Evolutionary conservation across 2,329 filamentous ascomycete genomes (phyloP).

Genomic region (Trichoderma gracile): DNA sequence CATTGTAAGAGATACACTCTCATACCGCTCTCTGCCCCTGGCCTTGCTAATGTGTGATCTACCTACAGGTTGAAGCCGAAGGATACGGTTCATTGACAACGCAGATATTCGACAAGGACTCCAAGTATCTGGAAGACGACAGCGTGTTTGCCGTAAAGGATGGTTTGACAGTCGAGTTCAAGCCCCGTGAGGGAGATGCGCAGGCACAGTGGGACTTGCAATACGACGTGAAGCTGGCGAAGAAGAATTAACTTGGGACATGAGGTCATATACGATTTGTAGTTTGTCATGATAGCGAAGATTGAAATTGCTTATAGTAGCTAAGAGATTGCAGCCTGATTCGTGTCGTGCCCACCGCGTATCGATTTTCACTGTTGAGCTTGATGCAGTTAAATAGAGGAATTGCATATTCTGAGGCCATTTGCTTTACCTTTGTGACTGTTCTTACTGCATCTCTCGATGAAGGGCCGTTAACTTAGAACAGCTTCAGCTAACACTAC

Average conservation of each 20-base stretch:
- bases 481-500: too few relatives aligned
- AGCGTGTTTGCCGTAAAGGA: slow-evolving; percentile 58
- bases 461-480: too few relatives aligned
- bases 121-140: slow-evolving; percentile 59
- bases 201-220: slow-evolving; percentile 60
- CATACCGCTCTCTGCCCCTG: too few relatives aligned
- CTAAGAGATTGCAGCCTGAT: neutral
- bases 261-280: neutral
- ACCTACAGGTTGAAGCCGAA: slow-evolving; percentile 46
- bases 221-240: slow-evolving; percentile 58
- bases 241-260: slow-evolving; percentile 1
- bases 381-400: too few relatives aligned
- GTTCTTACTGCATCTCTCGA: too few relatives aligned
- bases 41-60: neutral
- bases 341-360: neutral
- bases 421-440: too few relatives aligned
- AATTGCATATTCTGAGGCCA: too few relatives aligned
- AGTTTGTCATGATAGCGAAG: neutral
- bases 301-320: neutral
- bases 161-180: slow-evolving; percentile 48
- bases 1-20: slow-evolving; percentile 43
- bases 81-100: slow-evolving; percentile 68
- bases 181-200: slow-evolving; percentile 38
- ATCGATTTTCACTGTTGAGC: too few relatives aligned
- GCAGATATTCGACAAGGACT: slow-evolving; percentile 72